Evolutionary conservation across 192 early-diverging fungal genomes (phyloP).

Genomic region (Endogone sp.): DNA sequence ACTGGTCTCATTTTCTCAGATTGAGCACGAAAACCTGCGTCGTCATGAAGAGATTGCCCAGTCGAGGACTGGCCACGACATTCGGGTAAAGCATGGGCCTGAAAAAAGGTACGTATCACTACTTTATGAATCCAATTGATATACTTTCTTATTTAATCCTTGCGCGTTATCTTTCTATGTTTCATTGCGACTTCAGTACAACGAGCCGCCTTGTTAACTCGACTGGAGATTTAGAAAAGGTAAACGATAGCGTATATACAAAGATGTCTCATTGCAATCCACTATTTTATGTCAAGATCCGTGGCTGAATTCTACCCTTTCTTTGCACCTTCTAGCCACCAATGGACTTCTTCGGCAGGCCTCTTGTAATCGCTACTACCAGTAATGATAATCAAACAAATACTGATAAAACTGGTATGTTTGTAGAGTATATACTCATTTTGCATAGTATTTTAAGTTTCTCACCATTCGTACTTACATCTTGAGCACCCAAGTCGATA

Average conservation of each 20-base stretch:
- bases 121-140: no score
- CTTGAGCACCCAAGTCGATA: not conserved
- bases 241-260: constrained; percentile 12
- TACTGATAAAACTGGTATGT: constrained; percentile 13
- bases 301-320: no score
- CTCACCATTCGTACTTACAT: not conserved
- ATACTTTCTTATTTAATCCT: no score
- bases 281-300: no score
- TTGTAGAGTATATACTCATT: not conserved
- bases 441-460: not conserved
- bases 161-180: no score
- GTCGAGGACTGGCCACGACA: constrained; percentile 6
- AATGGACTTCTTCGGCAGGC: constrained; percentile 81
- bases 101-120: no score
- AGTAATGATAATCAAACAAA: not conserved
- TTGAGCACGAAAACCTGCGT: constrained; percentile 44
- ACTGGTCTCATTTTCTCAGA: no score
- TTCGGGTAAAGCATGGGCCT: not conserved
- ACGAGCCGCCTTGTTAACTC: no score
- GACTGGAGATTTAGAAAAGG: constrained; percentile 3
- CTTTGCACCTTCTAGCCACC: no score
- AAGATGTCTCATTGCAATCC: not conserved
- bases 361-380: constrained; percentile 33
- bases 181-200: no score
- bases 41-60: constrained; percentile 21